Base-by-base conservation (phyloP, 2,329 filamentous ascomycete species). In the Sclerotinia nivalis region DNA sequence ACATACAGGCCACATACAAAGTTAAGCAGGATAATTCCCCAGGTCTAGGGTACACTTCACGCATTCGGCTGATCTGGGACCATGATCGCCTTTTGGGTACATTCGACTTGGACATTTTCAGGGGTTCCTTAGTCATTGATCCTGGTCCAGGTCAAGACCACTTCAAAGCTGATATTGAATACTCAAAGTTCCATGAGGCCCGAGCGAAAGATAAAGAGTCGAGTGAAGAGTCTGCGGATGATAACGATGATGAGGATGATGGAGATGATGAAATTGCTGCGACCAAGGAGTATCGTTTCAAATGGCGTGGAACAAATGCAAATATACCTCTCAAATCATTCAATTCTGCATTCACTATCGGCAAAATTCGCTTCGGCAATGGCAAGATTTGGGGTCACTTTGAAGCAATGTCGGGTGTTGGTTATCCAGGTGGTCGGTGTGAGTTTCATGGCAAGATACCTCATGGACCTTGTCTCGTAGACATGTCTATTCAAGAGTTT, bases 201-300 rank as follows among this genome's bases (percentile, higher is more conserved):
- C 34, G 47, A 28, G 61, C 61, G 2, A 52, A 50, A 9, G 47
- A 64, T 8, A 64, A 52, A 18, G 61, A 64, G 28, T 52, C 61
- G 15, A 52, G 61, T 64, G 61, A 52, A 37, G 47, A 52, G 47
- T 52, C 47, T 8, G 61, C 31, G n/a, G 61, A 52, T 25, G 61
- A 40, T 20, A 18, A 64, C 2, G 60, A 37, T 20, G n/a, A 22
- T 15, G 45, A 22, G 7, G 60, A 50, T n/a, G 61, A 28, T 25
- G 60, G 25, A n/a, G 59, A 62, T 40, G 61, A 64, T 64, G 61
- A 64, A 34, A 64, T 64, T 64, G 61, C 61, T 25, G 25, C 61
- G 3, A 40, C 31, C 25, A 22, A 47, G 31, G 61, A 64, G 47
- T 64, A 64, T 52, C 22, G 47, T 25, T 64, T 64, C 15, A 64